Evolutionary conservation across 2,329 filamentous ascomycete species (phyloP).

Genomic region (Beauveria rudraprayagi): DNA sequence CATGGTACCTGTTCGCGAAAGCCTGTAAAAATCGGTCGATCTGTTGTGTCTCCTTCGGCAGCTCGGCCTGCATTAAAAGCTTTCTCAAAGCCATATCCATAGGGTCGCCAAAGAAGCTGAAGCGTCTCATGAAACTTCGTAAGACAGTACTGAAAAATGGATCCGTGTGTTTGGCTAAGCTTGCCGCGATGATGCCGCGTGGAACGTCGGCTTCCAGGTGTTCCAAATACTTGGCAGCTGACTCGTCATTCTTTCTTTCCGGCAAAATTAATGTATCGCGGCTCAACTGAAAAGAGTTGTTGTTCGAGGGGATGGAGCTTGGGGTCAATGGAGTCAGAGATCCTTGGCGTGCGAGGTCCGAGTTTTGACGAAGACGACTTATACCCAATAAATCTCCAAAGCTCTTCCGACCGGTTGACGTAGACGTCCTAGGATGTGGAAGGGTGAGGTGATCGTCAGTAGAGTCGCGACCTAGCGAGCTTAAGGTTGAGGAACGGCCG

Average conservation of each 20-base stretch:
- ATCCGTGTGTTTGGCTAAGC: conserved; percentile 80
- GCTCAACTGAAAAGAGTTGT: conserved; percentile 71
- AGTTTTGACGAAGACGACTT: conserved; percentile 70
- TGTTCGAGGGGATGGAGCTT: conserved; percentile 63
- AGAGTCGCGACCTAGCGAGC: conserved; percentile 66
- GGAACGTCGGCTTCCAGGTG: conserved; percentile 74
- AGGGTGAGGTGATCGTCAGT: conserved; percentile 62
- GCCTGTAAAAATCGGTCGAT: conserved; percentile 91
- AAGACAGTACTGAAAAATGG: conserved; percentile 75
- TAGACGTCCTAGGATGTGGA: conserved; percentile 66
- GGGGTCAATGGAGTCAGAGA: conserved; percentile 64
- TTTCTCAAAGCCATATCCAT: conserved; percentile 98
- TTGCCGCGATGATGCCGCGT: conserved; percentile 74
- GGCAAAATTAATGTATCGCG: conserved; percentile 67
- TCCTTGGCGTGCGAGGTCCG: conserved; percentile 63
- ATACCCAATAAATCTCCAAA: conserved; percentile 83
- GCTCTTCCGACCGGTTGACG: conserved; percentile 85
- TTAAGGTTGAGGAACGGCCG: conserved; percentile 82
- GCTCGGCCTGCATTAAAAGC: conserved; percentile 88
- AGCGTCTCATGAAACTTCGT: conserved; percentile 90
- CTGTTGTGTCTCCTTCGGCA: conserved; percentile 96
- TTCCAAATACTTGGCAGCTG: conserved; percentile 79
- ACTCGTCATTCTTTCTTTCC: conserved; percentile 77
- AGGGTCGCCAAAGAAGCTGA: conserved; percentile 91
- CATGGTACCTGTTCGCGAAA: conserved; percentile 93